Evolutionary conservation across 176 grass and related monocot genomes (phyloP).

Genomic region (Raddia distichophylla): DNA sequence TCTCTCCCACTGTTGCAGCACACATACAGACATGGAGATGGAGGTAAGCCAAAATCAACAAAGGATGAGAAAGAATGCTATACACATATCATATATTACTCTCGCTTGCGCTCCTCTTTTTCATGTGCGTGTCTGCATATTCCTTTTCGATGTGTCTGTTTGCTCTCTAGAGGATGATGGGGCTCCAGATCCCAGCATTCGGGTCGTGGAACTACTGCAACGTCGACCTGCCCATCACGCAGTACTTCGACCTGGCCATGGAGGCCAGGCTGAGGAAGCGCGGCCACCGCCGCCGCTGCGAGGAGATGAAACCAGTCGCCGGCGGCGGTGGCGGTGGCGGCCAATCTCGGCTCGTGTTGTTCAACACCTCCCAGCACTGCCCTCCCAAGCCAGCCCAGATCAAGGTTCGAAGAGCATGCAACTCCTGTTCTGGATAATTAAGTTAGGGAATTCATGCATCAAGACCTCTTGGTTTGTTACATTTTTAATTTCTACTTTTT

Average conservation of each 20-base stretch:
- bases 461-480: not conserved
- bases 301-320: not conserved
- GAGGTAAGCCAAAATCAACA: slow-evolving; percentile 15
- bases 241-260: slow-evolving; percentile 78
- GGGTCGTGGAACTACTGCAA: slow-evolving; percentile 75
- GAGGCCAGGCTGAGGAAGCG: slow-evolving; percentile 63
- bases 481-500: not conserved
- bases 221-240: slow-evolving; percentile 63
- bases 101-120: not conserved
- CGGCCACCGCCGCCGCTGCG: slow-evolving; percentile 37
- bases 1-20: not conserved
- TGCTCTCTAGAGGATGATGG: slow-evolving; percentile 52
- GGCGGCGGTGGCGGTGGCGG: not conserved
- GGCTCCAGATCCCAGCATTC: slow-evolving; percentile 61
- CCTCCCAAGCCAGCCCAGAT: slow-evolving; percentile 53
- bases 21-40: slow-evolving; percentile 41
- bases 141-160: not conserved
- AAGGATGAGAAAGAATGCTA: too few species aligned
- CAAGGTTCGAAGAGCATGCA: slow-evolving; percentile 29
- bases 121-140: not conserved
- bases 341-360: slow-evolving; percentile 29
- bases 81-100: not conserved
- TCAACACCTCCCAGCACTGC: slow-evolving; percentile 22
- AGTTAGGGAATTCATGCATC: not conserved
- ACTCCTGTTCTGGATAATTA: not conserved